A percentile compares a stretch with the other conserved stretches of the same genome.
phyloP scores from a whole-genome alignment of 331 rosid genomes.

The Rhamnella rubrinervis region DNA sequence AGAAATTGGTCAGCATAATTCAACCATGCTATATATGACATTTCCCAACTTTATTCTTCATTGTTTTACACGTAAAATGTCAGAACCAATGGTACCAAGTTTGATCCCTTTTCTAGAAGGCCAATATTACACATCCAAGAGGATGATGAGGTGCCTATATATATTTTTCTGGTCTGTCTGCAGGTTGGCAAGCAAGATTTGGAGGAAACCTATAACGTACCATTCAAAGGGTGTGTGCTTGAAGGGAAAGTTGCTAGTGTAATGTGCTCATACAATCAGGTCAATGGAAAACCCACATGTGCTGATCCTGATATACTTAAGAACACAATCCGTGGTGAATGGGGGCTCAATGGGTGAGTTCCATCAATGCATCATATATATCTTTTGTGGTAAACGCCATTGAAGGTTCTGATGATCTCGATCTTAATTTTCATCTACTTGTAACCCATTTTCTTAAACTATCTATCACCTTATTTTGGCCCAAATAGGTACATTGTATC shows the following conservation, averaged over 20 bases:
- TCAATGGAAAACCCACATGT: conserved; percentile 93
- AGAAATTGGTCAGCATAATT: too few relatives aligned
- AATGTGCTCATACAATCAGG: conserved; percentile 97
- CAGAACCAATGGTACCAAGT: too few relatives aligned
- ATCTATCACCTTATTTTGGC: background rate
- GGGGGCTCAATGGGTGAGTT: conserved; percentile 76
- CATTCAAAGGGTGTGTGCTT: conserved; percentile 71
- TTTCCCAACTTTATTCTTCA: too few relatives aligned
- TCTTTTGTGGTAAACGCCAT: background rate
- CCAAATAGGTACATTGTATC: conserved; percentile 75
- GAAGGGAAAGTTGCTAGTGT: conserved; percentile 90
- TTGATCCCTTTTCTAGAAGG: too few relatives aligned
- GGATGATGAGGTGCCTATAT: too few relatives aligned
- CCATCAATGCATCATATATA: too few relatives aligned
- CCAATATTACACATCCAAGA: too few relatives aligned
- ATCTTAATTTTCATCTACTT: too few relatives aligned
- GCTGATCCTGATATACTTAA: conserved; percentile 78
- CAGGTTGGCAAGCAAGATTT: conserved; percentile 87
- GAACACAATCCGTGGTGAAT: conserved; percentile 65
- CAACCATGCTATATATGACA: too few relatives aligned
- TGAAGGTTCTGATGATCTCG: background rate
- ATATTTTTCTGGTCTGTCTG: too few relatives aligned
- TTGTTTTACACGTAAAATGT: too few relatives aligned
- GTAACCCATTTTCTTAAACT: background rate
- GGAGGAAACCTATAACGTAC: conserved; percentile 75